Evolutionary conservation across 768 basidiomycete genomes (phyloP), one percentile per base, ranked within the genome.

Genomic region (Megacollybia marginata): DNA sequence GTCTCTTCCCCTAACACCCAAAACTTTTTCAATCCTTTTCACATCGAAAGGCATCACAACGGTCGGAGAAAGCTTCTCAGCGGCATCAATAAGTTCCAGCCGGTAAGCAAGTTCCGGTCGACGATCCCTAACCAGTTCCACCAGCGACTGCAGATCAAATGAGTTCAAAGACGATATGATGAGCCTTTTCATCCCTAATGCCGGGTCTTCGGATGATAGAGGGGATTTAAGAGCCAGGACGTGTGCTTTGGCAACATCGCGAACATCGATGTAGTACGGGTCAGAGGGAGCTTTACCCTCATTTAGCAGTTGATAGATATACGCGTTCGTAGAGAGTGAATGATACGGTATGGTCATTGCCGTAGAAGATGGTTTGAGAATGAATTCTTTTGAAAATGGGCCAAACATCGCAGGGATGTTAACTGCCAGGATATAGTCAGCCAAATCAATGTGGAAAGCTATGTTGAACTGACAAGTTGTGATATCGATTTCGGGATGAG

Each of bases 401-500:
- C 59, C 59, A 33, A 51, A 54, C 40, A 54, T 45, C 46, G 42
- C 57, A 2, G 58, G 38, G 5, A 55, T 55, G 42, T 54, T 50
- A 18, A 59, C 58, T 59, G 2, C 12, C 15, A 13, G 6, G 19
- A 28, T 18, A 19, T 47, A 19, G 15, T 23, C 12, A 23, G n/a
- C 5, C 2, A n/a, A 13, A 16, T 19, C 16, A 18, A 11, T 9
- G 33, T 16, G 16, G 16, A 16, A 38, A 16, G 10, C 36, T 2
- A 40, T 4, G n/a, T 35, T 34, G 28, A 19, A 48, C 59, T 38
- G 44, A 62, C 61, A 19, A 18, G 57, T 48, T n/a, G 57, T 54
- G 38, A 62, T 31, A 35, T 62, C 57, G 11, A 60, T 42, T 16
- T 57, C 55, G 15, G 57, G 50, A 47, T 64, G 60, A 35, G 49